Conservation (phyloP, 1,284 basidiomycete genomes). For the Austroboletus novae-zelandiae region DNA sequence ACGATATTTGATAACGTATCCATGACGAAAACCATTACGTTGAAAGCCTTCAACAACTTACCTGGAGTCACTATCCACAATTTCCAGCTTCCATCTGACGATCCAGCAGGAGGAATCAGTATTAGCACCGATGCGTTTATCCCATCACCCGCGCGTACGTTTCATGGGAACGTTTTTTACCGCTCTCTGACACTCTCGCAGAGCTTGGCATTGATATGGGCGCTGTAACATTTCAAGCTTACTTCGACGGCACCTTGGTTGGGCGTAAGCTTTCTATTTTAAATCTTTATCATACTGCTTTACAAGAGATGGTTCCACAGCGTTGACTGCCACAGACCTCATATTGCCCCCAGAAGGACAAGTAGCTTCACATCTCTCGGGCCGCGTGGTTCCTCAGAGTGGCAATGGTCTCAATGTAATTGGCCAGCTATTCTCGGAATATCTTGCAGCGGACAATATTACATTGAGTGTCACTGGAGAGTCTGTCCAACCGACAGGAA, state of each 20-base stretch:
- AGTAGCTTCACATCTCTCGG: constrained; percentile 55
- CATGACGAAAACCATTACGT: constrained; percentile 60
- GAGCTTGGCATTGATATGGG: constrained; percentile 76
- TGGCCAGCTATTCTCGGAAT: constrained; percentile 67
- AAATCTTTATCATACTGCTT: neutral
- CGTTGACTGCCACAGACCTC: constrained; percentile 50
- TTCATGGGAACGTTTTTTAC: no score
- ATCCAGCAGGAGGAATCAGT: constrained; percentile 66
- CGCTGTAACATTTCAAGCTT: constrained; percentile 62
- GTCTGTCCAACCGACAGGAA: constrained; percentile 59
- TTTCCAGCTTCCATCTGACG: constrained; percentile 65
- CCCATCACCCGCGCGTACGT: constrained; percentile 65
- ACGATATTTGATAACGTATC: constrained; percentile 69
- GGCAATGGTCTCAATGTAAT: constrained; percentile 53
- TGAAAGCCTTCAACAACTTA: constrained; percentile 72
- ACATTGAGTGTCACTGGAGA: constrained; percentile 61
- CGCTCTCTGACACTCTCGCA: constrained; percentile 20
- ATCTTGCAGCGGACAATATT: constrained; percentile 64
- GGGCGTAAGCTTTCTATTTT: constrained; percentile 46
- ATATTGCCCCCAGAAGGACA: constrained; percentile 51
- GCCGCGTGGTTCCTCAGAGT: constrained; percentile 62
- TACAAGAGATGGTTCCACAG: constrained; percentile 30
- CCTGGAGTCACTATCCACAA: constrained; percentile 69
- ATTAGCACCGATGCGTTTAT: constrained; percentile 68
- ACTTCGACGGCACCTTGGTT: constrained; percentile 52